Evolutionary conservation across 495 filamentous ascomycete species (phyloP), one percentile per base, ranked within the genome.

Genomic region (Podospora tetraspora): DNA sequence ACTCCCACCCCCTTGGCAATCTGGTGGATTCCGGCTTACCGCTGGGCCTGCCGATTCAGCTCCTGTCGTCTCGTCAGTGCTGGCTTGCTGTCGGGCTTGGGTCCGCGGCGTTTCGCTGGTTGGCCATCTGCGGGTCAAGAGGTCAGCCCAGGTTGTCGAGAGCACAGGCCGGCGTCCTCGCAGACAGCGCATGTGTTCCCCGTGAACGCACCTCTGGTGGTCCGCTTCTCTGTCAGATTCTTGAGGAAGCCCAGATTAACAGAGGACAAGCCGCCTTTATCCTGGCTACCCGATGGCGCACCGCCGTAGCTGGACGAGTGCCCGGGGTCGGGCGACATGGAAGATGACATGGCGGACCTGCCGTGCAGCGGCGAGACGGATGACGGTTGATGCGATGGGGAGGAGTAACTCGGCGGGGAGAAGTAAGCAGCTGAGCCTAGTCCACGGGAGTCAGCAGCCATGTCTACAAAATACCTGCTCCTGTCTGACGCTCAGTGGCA

Each of bases 51-150:
- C 65, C 95, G 87, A 75, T 99, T 99, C 61, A 97, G 79, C 75
- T 99, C 95, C 74, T 99, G 95, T 61, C 94, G 85, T 56, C 94
- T 84, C n/a, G 94, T 99, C 71, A 96, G 79, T 61, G 95, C 93
- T 4, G 95, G 95, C 73, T 97, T 97, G 81, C 92, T 96, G 77
- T 98, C 95, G 27, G 95, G 95, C 73, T 99, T 99, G 0, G 95
- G 95, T 3, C 95, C 95, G 73, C 95, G 86, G 66, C 91, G 87
- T 79, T 99, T 99, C 4, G 92, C 88, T 24, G 91, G 83, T 71
- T 95, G 88, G 19, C 94, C 94, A 85, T 96, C 94, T 89, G 75
- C 9, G 21, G 22, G 24, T 27, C 43, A 52, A 52, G 43, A n/a
- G 43, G 43, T 52, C 43, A 52, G 43, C 43, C 6, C 43, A 2